These are phyloP conservation scores for Jatropha podagrica DNA, from an alignment of 441 rosid species.

Conservation along the genomic window DNA sequence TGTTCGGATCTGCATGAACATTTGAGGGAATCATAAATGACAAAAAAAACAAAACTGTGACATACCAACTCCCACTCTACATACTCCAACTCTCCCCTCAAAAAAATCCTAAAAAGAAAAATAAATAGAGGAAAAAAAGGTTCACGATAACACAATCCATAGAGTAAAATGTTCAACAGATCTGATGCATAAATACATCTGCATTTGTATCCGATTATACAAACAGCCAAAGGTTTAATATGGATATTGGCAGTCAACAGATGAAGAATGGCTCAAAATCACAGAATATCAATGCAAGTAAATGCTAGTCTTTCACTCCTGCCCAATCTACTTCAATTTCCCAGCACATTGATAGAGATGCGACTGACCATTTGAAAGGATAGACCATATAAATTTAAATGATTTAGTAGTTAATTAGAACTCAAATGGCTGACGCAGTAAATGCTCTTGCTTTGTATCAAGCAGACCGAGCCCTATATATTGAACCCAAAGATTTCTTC, in stretches of 20 bases:
- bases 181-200: not conserved
- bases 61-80: not conserved
- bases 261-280: not conserved
- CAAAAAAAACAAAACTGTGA: not conserved
- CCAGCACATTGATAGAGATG: not conserved
- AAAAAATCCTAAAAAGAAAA: not conserved
- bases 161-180: not conserved
- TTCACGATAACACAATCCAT: not conserved
- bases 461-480: not conserved
- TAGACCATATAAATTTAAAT: not conserved
- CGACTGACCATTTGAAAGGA: not conserved
- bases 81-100: not conserved
- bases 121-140: too few species aligned
- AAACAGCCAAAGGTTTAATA: not conserved
- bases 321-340: not conserved
- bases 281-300: not conserved
- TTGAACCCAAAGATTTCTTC: not conserved
- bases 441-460: not conserved
- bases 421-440: not conserved
- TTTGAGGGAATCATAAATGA: constrained; percentile 8
- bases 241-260: not conserved
- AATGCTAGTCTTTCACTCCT: not conserved
- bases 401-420: constrained; percentile 1
- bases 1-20: constrained; percentile 59
- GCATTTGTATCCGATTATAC: not conserved